Conservation (phyloP, 2,329 filamentous ascomycete species). For the Neocatenulostroma microsporum region DNA sequence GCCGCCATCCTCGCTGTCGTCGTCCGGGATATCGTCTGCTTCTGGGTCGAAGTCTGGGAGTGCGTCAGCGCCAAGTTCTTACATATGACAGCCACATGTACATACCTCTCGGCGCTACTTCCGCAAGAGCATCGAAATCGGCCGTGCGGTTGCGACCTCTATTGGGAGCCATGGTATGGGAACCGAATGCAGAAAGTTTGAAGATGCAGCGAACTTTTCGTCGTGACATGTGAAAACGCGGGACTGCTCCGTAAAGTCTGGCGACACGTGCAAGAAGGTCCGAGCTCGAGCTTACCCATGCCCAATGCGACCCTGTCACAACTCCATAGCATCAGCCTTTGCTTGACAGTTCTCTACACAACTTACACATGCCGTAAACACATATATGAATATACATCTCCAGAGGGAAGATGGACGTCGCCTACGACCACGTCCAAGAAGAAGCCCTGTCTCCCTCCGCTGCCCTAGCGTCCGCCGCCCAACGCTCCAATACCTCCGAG, state of each 20-base stretch:
- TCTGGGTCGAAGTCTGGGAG: conserved; percentile 72
- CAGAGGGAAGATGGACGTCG: conserved; percentile 94
- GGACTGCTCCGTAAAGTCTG: no score
- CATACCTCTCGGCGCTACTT: conserved; percentile 24
- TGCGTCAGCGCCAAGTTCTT: conserved; percentile 2
- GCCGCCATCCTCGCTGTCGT: conserved; percentile 48
- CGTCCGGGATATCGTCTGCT: conserved; percentile 37
- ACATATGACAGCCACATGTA: background rate
- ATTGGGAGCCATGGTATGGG: conserved; percentile 18
- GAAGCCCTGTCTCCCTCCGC: conserved; percentile 55
- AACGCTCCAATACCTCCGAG: conserved; percentile 33
- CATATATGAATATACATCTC: no score
- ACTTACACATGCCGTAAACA: no score
- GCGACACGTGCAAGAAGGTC: no score
- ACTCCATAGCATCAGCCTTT: no score
- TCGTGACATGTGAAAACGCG: no score
- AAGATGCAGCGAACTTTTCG: no score
- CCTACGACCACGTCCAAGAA: conserved; percentile 94
- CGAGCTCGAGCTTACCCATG: no score
- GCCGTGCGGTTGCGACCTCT: conserved; percentile 22
- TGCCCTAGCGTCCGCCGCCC: conserved; percentile 25
- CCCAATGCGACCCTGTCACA: no score
- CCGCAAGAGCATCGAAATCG: conserved; percentile 23
- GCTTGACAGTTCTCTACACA: no score
- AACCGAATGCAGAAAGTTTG: background rate